Percentiles rank a stretch among this genome's conserved stretches.
Evolutionary conservation across 1,139 yeast genomes (phyloP).

Genomic region (Groenewaldozyma sp.): DNA sequence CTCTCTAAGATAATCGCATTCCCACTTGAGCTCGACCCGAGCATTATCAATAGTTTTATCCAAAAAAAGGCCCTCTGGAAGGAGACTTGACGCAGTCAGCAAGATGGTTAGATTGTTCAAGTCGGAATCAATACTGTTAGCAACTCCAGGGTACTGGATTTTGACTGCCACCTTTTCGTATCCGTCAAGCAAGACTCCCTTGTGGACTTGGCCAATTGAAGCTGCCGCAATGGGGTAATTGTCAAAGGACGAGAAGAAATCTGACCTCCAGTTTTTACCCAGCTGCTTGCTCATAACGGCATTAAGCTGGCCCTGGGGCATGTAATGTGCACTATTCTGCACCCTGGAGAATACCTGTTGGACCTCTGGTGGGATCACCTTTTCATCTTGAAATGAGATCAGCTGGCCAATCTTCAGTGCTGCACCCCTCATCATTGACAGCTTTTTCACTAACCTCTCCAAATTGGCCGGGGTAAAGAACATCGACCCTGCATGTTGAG

Average conservation of each 20-base stretch:
- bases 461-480: conserved; percentile 74
- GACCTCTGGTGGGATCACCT: conserved; percentile 75
- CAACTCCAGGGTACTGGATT: conserved; percentile 98
- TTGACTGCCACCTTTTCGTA: conserved; percentile 84
- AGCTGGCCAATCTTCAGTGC: conserved; percentile 94
- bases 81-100: conserved; percentile 72
- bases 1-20: conserved; percentile 89
- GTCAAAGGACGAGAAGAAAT: conserved; percentile 61
- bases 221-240: conserved; percentile 96
- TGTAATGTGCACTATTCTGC: conserved; percentile 90
- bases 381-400: conserved; percentile 82
- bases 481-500: conserved; percentile 37
- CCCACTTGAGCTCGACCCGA: conserved; percentile 90
- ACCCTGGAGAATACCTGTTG: conserved; percentile 74
- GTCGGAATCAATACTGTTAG: conserved; percentile 86
- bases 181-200: conserved; percentile 50
- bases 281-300: conserved; percentile 63
- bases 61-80: conserved; percentile 87
- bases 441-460: conserved; percentile 77
- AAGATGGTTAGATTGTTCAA: conserved; percentile 73
- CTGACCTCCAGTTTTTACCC: conserved; percentile 69
- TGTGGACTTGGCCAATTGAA: conserved; percentile 93
- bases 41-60: conserved; percentile 93
- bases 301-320: conserved; percentile 89
- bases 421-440: conserved; percentile 96